These are phyloP conservation scores for Eimeria zaria DNA, from an alignment of 169 alveolate genomes.

Conservation along the genomic window DNA sequence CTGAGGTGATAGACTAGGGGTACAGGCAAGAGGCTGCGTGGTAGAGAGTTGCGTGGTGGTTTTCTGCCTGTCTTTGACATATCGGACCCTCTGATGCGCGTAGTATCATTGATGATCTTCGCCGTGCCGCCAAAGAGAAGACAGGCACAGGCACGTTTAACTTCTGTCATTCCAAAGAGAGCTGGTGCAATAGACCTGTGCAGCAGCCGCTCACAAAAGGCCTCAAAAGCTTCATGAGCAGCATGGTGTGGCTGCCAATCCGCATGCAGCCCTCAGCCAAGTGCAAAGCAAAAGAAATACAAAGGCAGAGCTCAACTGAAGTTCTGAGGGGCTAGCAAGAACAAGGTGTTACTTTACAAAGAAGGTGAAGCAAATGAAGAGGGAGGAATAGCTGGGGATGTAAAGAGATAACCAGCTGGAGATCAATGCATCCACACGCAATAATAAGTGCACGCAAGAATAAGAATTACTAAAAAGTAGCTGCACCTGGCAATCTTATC, in stretches of 20 bases:
- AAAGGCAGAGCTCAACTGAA: not conserved
- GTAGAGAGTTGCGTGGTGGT: not conserved
- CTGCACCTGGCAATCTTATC: constrained; percentile 93
- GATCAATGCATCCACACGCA: not conserved
- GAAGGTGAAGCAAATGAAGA: not conserved
- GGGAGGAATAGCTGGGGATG: not conserved
- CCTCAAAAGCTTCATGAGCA: not conserved
- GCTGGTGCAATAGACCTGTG: constrained; percentile 98
- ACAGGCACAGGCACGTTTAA: constrained; percentile 99
- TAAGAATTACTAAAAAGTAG: too few relatives aligned
- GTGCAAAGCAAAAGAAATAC: not conserved
- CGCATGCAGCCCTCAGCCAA: not conserved
- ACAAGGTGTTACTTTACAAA: not conserved
- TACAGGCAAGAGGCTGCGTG: not conserved
- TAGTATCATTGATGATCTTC: constrained; percentile 98
- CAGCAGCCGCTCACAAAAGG: not conserved
- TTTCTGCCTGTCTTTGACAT: not conserved
- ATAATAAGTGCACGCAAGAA: not conserved
- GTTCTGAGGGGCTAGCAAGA: not conserved
- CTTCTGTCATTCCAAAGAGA: constrained; percentile 98
- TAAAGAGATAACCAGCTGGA: not conserved
- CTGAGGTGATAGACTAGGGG: not conserved
- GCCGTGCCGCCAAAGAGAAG: constrained; percentile 99
- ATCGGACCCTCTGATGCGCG: constrained; percentile 98
- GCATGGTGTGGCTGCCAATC: not conserved